These are phyloP conservation scores for Fusarium solani-melongenae DNA, from an alignment of 2,329 filamentous ascomycete species.

Conservation along the genomic window DNA sequence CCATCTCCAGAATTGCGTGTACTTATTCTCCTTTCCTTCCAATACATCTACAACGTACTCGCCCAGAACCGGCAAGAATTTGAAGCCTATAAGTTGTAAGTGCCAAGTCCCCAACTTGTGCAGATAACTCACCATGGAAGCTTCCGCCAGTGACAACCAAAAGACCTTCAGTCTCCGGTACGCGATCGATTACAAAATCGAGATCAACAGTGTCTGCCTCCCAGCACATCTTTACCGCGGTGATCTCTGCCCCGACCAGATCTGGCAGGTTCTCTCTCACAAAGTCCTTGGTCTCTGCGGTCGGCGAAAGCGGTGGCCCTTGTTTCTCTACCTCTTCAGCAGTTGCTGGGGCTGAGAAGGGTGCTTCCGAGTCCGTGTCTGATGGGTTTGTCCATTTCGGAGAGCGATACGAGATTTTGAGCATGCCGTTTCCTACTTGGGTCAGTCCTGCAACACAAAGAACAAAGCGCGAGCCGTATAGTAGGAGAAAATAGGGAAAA, in stretches of 20 bases:
- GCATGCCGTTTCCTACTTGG: neutral
- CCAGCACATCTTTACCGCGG: neutral
- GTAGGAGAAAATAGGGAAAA: neutral
- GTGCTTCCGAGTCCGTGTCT: neutral
- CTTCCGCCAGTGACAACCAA: slow-evolving; percentile 1
- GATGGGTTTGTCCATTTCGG: neutral
- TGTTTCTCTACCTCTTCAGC: neutral
- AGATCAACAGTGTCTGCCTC: slow-evolving; percentile 9
- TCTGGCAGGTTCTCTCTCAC: neutral
- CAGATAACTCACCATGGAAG: slow-evolving; percentile 5
- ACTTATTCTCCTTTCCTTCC: slow-evolving; percentile 6
- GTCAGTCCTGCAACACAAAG: neutral
- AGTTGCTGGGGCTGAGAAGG: neutral
- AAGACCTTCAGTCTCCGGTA: neutral
- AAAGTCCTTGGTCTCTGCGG: neutral
- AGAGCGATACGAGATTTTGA: neutral
- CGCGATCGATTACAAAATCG: neutral
- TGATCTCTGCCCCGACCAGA: slow-evolving; percentile 11
- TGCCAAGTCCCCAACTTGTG: neutral
- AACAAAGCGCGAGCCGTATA: neutral
- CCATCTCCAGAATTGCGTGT: neutral
- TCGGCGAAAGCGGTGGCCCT: neutral
- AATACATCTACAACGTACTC: neutral
- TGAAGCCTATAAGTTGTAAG: neutral
- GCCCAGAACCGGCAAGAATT: neutral